Percentiles rank a stretch among this genome's conserved stretches.
Conservation (phyloP, 192 early-diverging fungal genomes). For the Phlyctochytrium arcticum region DNA sequence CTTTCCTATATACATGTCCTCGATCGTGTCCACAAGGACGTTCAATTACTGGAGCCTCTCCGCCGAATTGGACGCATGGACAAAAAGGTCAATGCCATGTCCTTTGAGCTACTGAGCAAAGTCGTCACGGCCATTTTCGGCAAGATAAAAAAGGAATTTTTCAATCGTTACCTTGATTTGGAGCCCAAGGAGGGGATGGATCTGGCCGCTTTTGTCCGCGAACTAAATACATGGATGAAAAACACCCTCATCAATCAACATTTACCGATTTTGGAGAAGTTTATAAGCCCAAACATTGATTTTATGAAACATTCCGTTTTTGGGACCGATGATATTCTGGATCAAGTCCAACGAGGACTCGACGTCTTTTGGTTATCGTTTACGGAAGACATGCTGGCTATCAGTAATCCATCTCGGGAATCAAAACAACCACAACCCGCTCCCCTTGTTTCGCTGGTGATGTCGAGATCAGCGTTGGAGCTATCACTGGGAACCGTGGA, state of each 20-base stretch:
- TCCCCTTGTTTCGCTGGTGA: conserved; percentile 10
- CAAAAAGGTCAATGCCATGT: conserved; percentile 22
- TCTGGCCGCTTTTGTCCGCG: conserved; percentile 13
- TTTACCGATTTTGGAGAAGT: conserved; percentile 26
- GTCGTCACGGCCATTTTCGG: conserved; percentile 32
- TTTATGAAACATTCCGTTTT: conserved; percentile 25
- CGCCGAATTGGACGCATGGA: conserved; percentile 15
- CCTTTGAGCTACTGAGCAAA: conserved; percentile 26
- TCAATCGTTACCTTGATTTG: conserved; percentile 20
- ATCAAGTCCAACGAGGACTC: conserved; percentile 35
- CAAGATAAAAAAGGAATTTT: conserved; percentile 34
- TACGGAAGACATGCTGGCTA: conserved; percentile 28
- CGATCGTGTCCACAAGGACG: conserved; percentile 26
- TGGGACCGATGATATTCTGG: conserved; percentile 35
- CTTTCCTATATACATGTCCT: conserved; percentile 34
- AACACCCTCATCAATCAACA: conserved; percentile 35
- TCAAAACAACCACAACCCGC: not conserved
- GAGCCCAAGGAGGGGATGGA: not conserved
- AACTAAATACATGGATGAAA: conserved; percentile 37
- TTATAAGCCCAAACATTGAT: conserved; percentile 15
- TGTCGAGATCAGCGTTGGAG: conserved; percentile 23
- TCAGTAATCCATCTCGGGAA: not conserved
- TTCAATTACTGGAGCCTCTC: conserved; percentile 13
- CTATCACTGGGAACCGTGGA: conserved; percentile 19
- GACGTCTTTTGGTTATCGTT: conserved; percentile 39